A percentile compares a stretch with the other conserved stretches of the same genome.
phyloP scores from a whole-genome alignment of 139 green algal genomes.

The Picochlorum sp. region DNA sequence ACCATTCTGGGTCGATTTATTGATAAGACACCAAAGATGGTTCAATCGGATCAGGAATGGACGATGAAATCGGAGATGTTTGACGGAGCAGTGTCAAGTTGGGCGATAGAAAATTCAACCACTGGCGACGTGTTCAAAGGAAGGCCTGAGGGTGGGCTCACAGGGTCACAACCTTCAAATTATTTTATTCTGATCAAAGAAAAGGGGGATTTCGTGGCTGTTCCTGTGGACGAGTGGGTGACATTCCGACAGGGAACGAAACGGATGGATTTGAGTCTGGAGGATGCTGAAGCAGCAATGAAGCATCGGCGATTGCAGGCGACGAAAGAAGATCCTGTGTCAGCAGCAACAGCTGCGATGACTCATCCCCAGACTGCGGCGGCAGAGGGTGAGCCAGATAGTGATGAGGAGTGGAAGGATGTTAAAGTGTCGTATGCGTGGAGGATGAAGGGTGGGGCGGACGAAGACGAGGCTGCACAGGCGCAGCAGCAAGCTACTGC shows the following conservation, averaged over 20 bases:
- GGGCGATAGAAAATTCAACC: neutral
- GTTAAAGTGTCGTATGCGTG: conserved; percentile 15
- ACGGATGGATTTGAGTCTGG: conserved; percentile 15
- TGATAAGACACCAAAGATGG: conserved; percentile 3
- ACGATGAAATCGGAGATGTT: neutral
- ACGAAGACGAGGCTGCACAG: neutral
- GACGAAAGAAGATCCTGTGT: conserved; percentile 10
- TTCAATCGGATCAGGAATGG: neutral
- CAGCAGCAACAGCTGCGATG: conserved; percentile 6
- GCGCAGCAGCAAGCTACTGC: neutral
- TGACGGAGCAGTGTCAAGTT: neutral
- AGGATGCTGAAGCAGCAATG: conserved; percentile 34
- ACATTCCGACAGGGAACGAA: conserved; percentile 7
- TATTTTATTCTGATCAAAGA: conserved; percentile 28
- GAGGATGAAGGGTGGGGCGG: neutral
- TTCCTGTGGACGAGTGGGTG: conserved; percentile 20
- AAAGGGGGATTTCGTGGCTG: conserved; percentile 13
- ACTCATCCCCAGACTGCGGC: neutral
- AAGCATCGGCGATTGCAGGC: conserved; percentile 15
- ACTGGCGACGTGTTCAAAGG: neutral
- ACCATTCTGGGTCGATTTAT: conserved; percentile 17
- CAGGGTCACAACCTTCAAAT: conserved; percentile 6
- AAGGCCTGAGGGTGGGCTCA: neutral
- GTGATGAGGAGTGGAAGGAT: conserved; percentile 30
- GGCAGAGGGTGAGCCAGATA: conserved; percentile 24